Evolutionary conservation across 805 yeast species (phyloP), one percentile per base, ranked within the genome.

Genomic region (Grigorovia yakushimaensis): DNA sequence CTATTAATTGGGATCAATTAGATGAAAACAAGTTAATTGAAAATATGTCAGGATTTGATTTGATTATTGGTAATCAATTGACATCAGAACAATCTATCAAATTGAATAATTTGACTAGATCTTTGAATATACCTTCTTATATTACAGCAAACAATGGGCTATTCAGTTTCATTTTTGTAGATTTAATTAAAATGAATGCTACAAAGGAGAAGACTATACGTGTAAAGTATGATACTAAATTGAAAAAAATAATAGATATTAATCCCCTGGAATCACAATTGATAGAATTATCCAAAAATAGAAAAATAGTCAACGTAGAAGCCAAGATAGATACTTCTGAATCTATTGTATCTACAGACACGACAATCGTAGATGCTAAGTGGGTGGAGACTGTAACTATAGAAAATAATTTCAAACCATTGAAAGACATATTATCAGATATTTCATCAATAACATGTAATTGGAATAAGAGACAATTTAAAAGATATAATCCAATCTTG

Each of bases 161-260:
- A 59, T 88, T 76, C 61, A 96, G 96, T 1, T 85, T 78, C 57
- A 74, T 87, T 1, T 82, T 89, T 60, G 79, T 80, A 3, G 99
- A 93, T 64, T 71, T 91, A 50, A 76, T 87, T 10, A 62, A 70
- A 42, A 88, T 86, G 64, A 70, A 72, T 17, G 73, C 86, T 2
- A 67, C 65, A 3, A 73, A 76, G 42, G 79, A 77, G 38, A 74
- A 72, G 46, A 74, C 72, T 47, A 76, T 75, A 42, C 73, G 17
- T 3, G 15, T 33, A 42, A 35, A 39, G 40, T 40, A 66, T 70
- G 20, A 59, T 68, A 8, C 60, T 74, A 66, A 27, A 27, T 27
- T 27, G 13, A 4, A 27, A 7, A 69, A 47, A 75, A 78, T 39
- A 36, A 17, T 7, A 40, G 37, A n/a, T 13, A 33, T 13, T n/a